Evolutionary conservation across 176 grass and related monocot species (phyloP).

Genomic region (Dactylis glomerata): DNA sequence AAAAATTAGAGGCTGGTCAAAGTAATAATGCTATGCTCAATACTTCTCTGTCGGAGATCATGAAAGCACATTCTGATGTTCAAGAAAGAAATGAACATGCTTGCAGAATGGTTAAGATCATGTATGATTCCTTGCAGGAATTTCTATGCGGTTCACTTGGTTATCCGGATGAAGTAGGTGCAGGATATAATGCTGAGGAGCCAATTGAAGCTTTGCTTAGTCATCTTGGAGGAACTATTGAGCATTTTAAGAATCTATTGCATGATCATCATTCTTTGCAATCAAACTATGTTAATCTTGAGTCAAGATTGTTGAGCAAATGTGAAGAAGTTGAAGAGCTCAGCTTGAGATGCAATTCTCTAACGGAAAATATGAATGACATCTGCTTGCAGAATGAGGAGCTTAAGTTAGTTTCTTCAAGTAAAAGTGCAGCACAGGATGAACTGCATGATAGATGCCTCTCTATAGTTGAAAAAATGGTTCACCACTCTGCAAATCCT

Average conservation of each 20-base stretch:
- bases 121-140: slow-evolving; percentile 53
- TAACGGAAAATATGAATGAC: slow-evolving; percentile 63
- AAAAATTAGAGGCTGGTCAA: slow-evolving; percentile 53
- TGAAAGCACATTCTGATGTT: slow-evolving; percentile 35
- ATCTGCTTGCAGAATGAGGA: slow-evolving; percentile 54
- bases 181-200: slow-evolving; percentile 40
- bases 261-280: slow-evolving; percentile 37
- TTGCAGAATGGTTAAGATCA: slow-evolving; percentile 42
- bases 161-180: slow-evolving; percentile 32
- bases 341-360: slow-evolving; percentile 56
- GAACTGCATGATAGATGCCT: slow-evolving; percentile 64
- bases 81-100: slow-evolving; percentile 56
- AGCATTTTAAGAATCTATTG: slow-evolving; percentile 66
- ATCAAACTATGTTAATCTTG: slow-evolving; percentile 55
- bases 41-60: slow-evolving; percentile 43
- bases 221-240: slow-evolving; percentile 45
- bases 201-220: slow-evolving; percentile 43
- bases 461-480: slow-evolving; percentile 59
- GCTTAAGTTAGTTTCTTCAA: slow-evolving; percentile 53
- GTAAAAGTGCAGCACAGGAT: slow-evolving; percentile 43
- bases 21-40: slow-evolving; percentile 47
- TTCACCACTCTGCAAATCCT: slow-evolving; percentile 21
- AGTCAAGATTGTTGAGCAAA: slow-evolving; percentile 60
- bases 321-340: slow-evolving; percentile 75
- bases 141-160: slow-evolving; percentile 38